These are phyloP conservation scores for Naumovozyma baii DNA, from an alignment of 805 yeast genomes.

Conservation along the genomic window DNA sequence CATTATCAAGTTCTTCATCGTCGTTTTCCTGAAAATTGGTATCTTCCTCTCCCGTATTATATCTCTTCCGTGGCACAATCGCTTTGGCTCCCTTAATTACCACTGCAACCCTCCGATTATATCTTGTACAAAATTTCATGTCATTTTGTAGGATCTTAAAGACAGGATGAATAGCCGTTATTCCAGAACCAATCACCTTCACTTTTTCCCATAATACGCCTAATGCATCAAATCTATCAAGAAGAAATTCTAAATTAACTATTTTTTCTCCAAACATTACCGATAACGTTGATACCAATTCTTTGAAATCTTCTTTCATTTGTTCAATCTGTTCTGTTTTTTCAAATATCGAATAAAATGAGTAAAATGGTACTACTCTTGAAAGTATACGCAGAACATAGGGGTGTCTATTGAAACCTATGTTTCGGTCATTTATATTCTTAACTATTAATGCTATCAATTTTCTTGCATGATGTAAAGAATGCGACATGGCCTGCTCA, in stretches of 20 bases:
- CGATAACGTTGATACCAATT: conserved; percentile 13
- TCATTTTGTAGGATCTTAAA: conserved; percentile 22
- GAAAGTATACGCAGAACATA: conserved; percentile 14
- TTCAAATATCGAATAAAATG: conserved; percentile 18
- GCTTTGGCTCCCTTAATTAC: conserved; percentile 5
- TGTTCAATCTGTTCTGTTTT: conserved; percentile 11
- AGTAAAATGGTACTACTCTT: conserved; percentile 18
- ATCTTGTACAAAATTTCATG: conserved; percentile 8
- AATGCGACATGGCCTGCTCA: conserved; percentile 11
- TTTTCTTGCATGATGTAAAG: conserved; percentile 12
- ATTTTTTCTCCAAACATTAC: conserved; percentile 9
- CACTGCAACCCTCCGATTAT: conserved; percentile 5
- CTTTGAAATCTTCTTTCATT: conserved; percentile 16
- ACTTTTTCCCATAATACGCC: conserved; percentile 18
- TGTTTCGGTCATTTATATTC: conserved; percentile 10
- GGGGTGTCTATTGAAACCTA: conserved; percentile 19
- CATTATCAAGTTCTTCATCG: conserved; percentile 1
- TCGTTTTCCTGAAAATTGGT: conserved; percentile 1
- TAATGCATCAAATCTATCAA: conserved; percentile 15
- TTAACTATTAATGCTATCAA: conserved; percentile 15
- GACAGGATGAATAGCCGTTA: conserved; percentile 20
- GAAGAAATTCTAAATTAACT: conserved; percentile 6
- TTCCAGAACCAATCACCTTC: conserved; percentile 12
- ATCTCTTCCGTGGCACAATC: conserved; percentile 1
- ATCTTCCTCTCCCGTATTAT: background rate